Base-by-base conservation (phyloP, 768 basidiomycete genomes). In the Naganishia vishniacii region DNA sequence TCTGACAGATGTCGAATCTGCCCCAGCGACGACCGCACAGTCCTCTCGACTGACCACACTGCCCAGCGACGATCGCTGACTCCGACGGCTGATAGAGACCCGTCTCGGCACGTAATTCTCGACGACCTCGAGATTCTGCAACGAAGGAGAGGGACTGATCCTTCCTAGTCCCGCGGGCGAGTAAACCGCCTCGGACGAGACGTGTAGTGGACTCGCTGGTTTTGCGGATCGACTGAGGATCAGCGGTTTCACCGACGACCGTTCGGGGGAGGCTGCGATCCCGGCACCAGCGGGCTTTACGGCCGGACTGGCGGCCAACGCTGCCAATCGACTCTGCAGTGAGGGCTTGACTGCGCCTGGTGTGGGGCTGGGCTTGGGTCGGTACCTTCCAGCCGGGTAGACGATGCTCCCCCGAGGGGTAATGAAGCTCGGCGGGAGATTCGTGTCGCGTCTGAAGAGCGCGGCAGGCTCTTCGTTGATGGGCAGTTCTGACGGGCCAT, bases 381-480 rank as follows among this genome's bases (percentile, higher is more conserved):
- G 49, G 41, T 67, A 63, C 34, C 65, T 51, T 12, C 65, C 65
- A 15, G 65, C 65, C 16, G 65, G 65, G 59, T 67, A 67, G 28
- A 67, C 53, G 44, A 67, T 67, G 34, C 65, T 67, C 1, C 65
- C 65, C 5, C 65, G 49, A 3, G 65, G 65, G 6, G 65, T 62
- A 47, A 67, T 67, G 42, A 67, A 67, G 18, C 61, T 62, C 20
- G 65, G 65, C 4, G 65, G 65, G 23, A 67, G 47, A 28, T 45
- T 61, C 31, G 65, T 62, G 26, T 67, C 65, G 11, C 65, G 41
- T 34, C 65, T 29, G 41, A 53, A 62, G 16, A 67, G 45, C 41
- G 62, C 26, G 49, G 62, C 13, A 13, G 62, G 25, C 25, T 34
- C 37, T 48, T 51, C 29, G 28, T 63, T 23, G 29, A 51, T 32